Evolutionary conservation across 495 filamentous ascomycete genomes (phyloP), one percentile per base, ranked within the genome.

Genomic region (Hypomontagnella submonticulosa): DNA sequence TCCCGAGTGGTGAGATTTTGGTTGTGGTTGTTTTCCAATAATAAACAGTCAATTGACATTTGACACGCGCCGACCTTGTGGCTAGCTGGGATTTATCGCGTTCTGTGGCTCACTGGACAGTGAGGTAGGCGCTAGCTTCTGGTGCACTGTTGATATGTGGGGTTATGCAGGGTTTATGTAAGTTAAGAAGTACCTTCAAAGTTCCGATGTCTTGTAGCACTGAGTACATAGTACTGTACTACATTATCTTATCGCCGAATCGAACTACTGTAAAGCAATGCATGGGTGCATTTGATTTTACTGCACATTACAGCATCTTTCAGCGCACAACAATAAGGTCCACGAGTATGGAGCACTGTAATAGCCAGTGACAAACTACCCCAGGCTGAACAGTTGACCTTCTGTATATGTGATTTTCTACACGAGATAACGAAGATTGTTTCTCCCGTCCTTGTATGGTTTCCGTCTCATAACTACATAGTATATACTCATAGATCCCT

Each of bases 21-120:
- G 66, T 47, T 57, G 46, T 61, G 32, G 61, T 68, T 73, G 68
- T 71, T 71, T 71, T 66, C 57, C 60, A 71, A 67, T 61, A 73
- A 71, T 51, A 52, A 27, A 27, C 23, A 50, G 12, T 27, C 44
- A 58, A 60, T 33, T 56, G 33, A 40, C 44, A 36, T 60, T 36
- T 38, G 47, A 51, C 44, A 64, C 61, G 61, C 61, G 61, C 61
- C 18, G 41, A 33, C 46, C 16, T 32, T 52, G 61, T 64, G 61
- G 56, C 49, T 66, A 52, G 20, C 34, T 38, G n/a, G 36, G 10
- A 50, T 15, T 18, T 50, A 66, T 61, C 56, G 56, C 63, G 63
- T 61, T 56, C 47, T 44, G 56, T 66, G 56, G 63, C 63, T 49
- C 13, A 4, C n/a, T n/a, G n/a, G 18, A 12, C 6, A 27, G 23